Base-by-base conservation (phyloP, 1,284 basidiomycete genomes). In the Irpex sp. region DNA sequence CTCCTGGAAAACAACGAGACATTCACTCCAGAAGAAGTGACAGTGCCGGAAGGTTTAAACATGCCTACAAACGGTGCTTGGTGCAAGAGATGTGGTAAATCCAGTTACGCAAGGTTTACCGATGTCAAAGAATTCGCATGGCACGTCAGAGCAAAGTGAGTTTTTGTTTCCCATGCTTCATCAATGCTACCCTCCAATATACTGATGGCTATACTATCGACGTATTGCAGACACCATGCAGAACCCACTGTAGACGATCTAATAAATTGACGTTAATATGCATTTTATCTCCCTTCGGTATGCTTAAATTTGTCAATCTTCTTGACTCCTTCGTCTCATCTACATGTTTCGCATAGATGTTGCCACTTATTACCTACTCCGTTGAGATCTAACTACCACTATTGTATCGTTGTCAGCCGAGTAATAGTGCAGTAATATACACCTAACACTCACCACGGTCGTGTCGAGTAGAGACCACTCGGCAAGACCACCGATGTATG, bases 101-200 rank as follows among this genome's bases (percentile, higher is more conserved):
- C 3, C 4, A 11, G 13, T 11, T 6, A n/a, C 11, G 1, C 13
- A 4, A 11, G n/a, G 43, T 46, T 46, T 6, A 11, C 13, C 5
- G n/a, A 46, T 46, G 43, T 39, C 31, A 31, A 57, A 31, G 55
- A 33, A 15, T 17, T 57, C 19, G 31, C 33, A 17, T 57, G 55
- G 55, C 55, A 57, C 19, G 55, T 57, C 55, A 57, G 26, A 39
- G 26, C 26, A n/a, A 57, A 57, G 55, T 57, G 31, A 46, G 43
- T 46, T n/a, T n/a, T n/a, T 46, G 43, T 13, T 46, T 4, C 43
- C 5, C 43, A 11, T 13, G 11, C 5, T 15, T 15, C n/a, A 11
- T 46, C 43, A 7, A 46, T 46, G 5, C 31, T 33, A 33, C 6
- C 31, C 31, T 33, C 31, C 1, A 33, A 33, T 33, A 33, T 33